Base-by-base conservation (phyloP, 129 eudicot genomes). In the Smallanthus sonchifolius region DNA sequence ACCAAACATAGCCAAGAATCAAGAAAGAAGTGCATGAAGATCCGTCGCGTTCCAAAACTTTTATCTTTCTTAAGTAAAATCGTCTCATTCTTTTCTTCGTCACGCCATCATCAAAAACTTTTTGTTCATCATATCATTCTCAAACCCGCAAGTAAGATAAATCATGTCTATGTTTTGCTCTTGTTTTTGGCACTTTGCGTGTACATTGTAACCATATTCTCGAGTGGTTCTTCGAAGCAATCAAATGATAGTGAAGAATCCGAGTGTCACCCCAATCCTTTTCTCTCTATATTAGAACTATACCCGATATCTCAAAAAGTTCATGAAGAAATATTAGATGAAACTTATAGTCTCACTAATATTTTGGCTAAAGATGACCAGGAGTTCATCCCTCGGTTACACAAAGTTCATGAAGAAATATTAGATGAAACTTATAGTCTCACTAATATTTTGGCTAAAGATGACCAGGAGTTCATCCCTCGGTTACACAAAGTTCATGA, bases 21-120 rank as follows among this genome's bases (percentile, higher is more conserved):
- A 28, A 44, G 10, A 47, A 16, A 32, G 37, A 69, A 65, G 78
- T 48, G 74, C 78, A 81, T 81, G 85, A 76, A 55, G 85, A 81
- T 56, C 43, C 40, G 5, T 70, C 51, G 49, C 19, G 37, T 42
- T 30, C 19, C 65, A n/a, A 56, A 60, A 39, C 66, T 80, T 57
- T 7, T 68, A 59, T 45, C 69, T 19, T 43, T 81, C 45, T 54
- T 72, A 11, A 40, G 14, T 52, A 78, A 14, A 14, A 7, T 69
- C 52, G 15, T 75, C 40, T 49, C 37, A 10, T 71, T 54, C 75
- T 64, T 75, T 54, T 56, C 69, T 62, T 75, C 34, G 7, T 42
- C 67, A 42, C 67, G 34, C 63, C 42, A 55, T 7, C 35, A 62
- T 48, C 42, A 62, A n/a, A 75, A 75, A 7, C 51, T 75, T n/a